Evolutionary conservation across 192 early-diverging fungal genomes (phyloP).

Genomic region (Linnemannia zychae): DNA sequence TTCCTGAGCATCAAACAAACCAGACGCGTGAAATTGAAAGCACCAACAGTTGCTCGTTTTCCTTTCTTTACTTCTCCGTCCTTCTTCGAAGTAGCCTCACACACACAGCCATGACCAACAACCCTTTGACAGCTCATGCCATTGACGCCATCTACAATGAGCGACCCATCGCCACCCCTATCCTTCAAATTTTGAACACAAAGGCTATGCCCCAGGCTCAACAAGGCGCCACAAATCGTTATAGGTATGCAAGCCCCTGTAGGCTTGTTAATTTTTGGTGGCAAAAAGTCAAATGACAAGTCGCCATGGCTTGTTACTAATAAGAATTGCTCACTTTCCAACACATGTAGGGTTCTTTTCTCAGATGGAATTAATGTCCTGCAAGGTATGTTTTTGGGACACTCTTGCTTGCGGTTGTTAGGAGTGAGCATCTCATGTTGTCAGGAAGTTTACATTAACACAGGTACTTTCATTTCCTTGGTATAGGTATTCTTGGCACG

Average conservation of each 20-base stretch:
- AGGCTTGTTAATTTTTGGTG: slow-evolving; percentile 9
- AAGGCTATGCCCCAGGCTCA: slow-evolving; percentile 40
- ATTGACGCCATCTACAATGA: slow-evolving; percentile 58
- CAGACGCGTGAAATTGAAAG: slow-evolving; percentile 4
- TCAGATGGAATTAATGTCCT: slow-evolving; percentile 75
- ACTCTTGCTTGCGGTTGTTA: not conserved
- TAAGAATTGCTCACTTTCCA: not conserved
- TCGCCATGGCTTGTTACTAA: not conserved
- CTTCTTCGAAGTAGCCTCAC: not conserved
- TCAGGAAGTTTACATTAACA: not conserved
- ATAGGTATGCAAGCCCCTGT: slow-evolving; percentile 49
- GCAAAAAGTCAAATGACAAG: not conserved
- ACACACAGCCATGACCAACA: slow-evolving; percentile 27
- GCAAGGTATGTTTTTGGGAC: slow-evolving; percentile 65
- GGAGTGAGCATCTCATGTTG: not conserved
- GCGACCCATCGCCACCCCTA: slow-evolving; percentile 31
- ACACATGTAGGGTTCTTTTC: slow-evolving; percentile 64
- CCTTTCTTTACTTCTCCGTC: not conserved
- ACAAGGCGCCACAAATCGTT: slow-evolving; percentile 24
- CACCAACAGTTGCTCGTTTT: not conserved
- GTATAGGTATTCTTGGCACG: slow-evolving; percentile 74
- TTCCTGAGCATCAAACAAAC: slow-evolving; percentile 1
- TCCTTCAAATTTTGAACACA: slow-evolving; percentile 62
- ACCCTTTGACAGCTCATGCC: slow-evolving; percentile 39
- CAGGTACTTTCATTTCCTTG: not conserved